These are phyloP conservation scores for Naganishia antarctica DNA, from an alignment of 768 basidiomycete genomes.

Conservation along the genomic window DNA sequence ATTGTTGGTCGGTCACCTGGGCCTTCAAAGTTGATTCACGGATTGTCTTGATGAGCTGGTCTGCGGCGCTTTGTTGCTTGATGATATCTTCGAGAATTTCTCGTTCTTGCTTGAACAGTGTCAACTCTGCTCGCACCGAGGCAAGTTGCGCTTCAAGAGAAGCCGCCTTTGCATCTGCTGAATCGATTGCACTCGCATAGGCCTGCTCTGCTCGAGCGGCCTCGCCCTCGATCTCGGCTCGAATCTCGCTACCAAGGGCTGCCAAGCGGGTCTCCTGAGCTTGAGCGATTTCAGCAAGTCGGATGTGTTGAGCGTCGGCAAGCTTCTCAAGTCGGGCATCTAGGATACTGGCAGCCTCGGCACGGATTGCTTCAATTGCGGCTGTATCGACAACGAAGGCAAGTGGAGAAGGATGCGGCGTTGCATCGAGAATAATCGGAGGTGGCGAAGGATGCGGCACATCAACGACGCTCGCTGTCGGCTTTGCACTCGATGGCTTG, in stretches of 20 bases:
- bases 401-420: no score
- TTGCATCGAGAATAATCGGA: no score
- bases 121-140: neutral
- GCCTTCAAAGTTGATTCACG: conserved; percentile 12
- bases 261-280: neutral
- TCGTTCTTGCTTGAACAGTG: conserved; percentile 7
- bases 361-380: neutral
- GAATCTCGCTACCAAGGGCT: neutral
- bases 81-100: conserved; percentile 12
- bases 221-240: neutral
- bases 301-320: neutral
- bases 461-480: neutral
- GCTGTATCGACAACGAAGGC: neutral
- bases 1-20: neutral
- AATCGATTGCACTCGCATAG: neutral
- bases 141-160: neutral
- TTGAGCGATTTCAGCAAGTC: neutral
- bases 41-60: conserved; percentile 2
- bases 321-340: neutral
- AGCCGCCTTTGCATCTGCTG: conserved; percentile 2
- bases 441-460: no score
- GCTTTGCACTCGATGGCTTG: neutral
- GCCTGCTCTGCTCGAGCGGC: conserved; percentile 12
- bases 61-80: neutral
- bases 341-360: neutral